Base-by-base conservation (phyloP, 2,329 filamentous ascomycete genomes). In the Emmonsiellopsis sp. region DNA sequence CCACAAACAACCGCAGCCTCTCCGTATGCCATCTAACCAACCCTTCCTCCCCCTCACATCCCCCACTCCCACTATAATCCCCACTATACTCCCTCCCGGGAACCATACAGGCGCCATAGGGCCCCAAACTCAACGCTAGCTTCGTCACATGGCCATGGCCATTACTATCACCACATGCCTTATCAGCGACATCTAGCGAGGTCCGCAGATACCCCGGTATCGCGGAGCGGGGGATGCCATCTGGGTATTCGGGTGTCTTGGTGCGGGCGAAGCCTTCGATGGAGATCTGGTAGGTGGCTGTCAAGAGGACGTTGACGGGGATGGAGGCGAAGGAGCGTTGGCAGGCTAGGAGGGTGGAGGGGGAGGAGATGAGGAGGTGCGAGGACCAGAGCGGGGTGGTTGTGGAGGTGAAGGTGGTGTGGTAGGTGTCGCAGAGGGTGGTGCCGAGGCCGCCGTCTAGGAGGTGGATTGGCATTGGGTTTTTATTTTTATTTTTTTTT, bases 251-350 rank as follows among this genome's bases (percentile, higher is more conserved):
- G 0, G 65, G 14, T 1, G 71, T 75, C 36, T 64, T 71, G 1
- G 81, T 84, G 39, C 68, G 70, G 2, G 66, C 64, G 58, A 86
- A 85, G 0, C 79, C 83, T 9, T 78, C 69, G 6, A 75, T 64
- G 0, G 80, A 84, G 1, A 79, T 71, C 63, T 87, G 84, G 64
- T 87, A 87, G 0, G 84, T 87, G 6, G 83, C 83, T 8, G 82
- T 86, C 46, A 84, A 74, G 17, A 87, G 66, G 32, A 87, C 72
- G 62, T 87, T 81, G 53, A 79, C 78, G 37, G 81, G 82, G 1
- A 79, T 76, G 6, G 62, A 55, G 51, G 70, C 74, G 63, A 85
- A 85, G 58, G 78, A 77, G 51, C 63, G 62, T 62, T 85, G 83
- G 63, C 80, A 83, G 33, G 68, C 68, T 54, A 74, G 66, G 7